These are phyloP conservation scores for Phlebiopsis flavidoalba DNA, from an alignment of 768 basidiomycete species.

Conservation along the genomic window DNA sequence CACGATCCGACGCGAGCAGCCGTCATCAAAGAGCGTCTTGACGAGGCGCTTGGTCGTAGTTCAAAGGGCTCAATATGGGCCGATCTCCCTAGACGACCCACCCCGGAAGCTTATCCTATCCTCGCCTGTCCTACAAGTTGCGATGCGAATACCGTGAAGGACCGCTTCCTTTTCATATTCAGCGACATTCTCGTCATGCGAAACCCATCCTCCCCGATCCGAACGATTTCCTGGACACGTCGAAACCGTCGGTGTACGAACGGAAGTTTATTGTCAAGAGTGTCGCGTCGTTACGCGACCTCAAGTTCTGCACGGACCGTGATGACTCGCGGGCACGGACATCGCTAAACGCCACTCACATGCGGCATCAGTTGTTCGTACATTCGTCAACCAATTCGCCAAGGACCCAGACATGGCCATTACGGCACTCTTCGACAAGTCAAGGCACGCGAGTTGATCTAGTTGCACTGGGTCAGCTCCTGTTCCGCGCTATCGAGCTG, in stretches of 20 bases:
- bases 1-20: constrained; percentile 38
- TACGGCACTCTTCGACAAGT: constrained; percentile 58
- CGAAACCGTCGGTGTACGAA: constrained; percentile 55
- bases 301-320: constrained; percentile 68
- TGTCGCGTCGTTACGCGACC: constrained; percentile 70
- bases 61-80: constrained; percentile 50
- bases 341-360: constrained; percentile 28
- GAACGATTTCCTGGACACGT: constrained; percentile 53
- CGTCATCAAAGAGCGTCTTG: constrained; percentile 61
- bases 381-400: constrained; percentile 76
- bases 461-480: constrained; percentile 65
- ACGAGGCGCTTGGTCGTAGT: constrained; percentile 63
- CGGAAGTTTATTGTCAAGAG: constrained; percentile 86
- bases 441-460: constrained; percentile 59
- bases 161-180: constrained; percentile 96
- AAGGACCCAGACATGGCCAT: constrained; percentile 81
- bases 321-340: constrained; percentile 49
- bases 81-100: constrained; percentile 73
- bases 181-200: constrained; percentile 90
- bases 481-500: constrained; percentile 81
- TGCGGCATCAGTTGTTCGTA: constrained; percentile 60
- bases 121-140: constrained; percentile 88
- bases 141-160: constrained; percentile 90
- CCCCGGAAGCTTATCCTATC: constrained; percentile 82
- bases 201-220: constrained; percentile 79